Conservation (phyloP, 768 basidiomycete species). For the Mycena polygramma region DNA sequence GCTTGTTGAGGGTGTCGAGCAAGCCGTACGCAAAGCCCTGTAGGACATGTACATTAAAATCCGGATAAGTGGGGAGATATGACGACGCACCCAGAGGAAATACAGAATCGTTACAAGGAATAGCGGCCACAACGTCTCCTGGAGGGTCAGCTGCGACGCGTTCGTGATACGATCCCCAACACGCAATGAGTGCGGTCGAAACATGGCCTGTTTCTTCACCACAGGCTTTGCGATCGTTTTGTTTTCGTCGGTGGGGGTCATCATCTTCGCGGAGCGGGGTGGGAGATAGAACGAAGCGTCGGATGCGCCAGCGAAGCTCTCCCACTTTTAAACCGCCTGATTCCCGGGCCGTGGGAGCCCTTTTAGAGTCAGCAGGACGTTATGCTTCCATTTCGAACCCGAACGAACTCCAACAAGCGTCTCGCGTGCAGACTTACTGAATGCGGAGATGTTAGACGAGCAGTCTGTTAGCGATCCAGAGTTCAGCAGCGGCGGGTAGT, state of each 20-base stretch:
- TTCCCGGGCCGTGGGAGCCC: constrained; percentile 7
- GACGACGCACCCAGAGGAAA: constrained; percentile 49
- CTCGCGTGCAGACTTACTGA: too few species aligned
- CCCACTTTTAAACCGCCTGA: constrained; percentile 7
- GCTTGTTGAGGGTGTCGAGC: constrained; percentile 52
- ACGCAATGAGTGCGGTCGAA: constrained; percentile 45
- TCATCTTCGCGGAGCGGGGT: constrained; percentile 13
- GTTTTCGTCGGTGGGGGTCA: constrained; percentile 22
- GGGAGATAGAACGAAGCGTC: constrained; percentile 9
- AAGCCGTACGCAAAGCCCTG: constrained; percentile 52
- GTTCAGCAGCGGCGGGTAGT: too few species aligned
- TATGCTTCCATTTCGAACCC: background rate
- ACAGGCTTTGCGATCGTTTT: constrained; percentile 1
- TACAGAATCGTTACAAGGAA: constrained; percentile 53
- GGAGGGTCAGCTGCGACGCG: constrained; percentile 47
- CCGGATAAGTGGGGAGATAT: constrained; percentile 16
- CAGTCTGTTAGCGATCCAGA: too few species aligned
- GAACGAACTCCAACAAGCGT: too few species aligned
- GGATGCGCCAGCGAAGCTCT: background rate
- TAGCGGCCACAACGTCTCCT: constrained; percentile 49
- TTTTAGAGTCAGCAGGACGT: background rate
- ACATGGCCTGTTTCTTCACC: constrained; percentile 15
- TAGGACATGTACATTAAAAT: background rate
- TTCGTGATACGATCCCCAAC: constrained; percentile 50
- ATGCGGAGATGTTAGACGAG: too few species aligned